Conservation (phyloP, 495 filamentous ascomycete genomes). For the Corynascus novoguineensis region DNA sequence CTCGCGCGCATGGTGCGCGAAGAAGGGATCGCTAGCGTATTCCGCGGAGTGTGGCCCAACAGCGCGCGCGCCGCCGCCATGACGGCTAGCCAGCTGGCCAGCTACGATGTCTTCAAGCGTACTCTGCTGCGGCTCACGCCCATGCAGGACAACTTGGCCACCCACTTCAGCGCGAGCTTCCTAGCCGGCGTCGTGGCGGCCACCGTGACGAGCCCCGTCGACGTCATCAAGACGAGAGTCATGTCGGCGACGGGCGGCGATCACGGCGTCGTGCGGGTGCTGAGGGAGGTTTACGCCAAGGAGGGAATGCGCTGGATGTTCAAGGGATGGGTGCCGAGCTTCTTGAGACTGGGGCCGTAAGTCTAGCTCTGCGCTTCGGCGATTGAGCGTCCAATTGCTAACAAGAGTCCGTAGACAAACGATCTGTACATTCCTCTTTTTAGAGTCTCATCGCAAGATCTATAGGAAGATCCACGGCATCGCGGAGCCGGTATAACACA, state of each 20-base stretch:
- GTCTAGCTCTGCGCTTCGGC: constrained; percentile 16
- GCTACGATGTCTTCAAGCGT: constrained; percentile 87
- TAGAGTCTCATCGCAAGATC: constrained; percentile 82
- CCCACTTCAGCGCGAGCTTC: constrained; percentile 83
- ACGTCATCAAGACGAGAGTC: constrained; percentile 94
- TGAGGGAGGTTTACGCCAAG: constrained; percentile 63
- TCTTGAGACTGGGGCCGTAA: constrained; percentile 74
- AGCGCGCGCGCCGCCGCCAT: constrained; percentile 84
- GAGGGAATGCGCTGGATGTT: constrained; percentile 91
- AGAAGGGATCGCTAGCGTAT: constrained; percentile 68
- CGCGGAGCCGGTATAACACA: constrained; percentile 19
- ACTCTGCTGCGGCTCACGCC: constrained; percentile 60
- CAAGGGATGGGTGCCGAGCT: constrained; percentile 95
- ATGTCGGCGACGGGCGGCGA: constrained; percentile 70
- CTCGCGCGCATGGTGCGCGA: constrained; percentile 74
- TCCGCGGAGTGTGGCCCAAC: constrained; percentile 90
- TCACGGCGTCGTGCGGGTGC: constrained; percentile 48
- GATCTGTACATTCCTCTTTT: constrained; percentile 88
- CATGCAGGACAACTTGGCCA: constrained; percentile 70
- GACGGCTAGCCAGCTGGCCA: constrained; percentile 85
- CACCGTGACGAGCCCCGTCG: constrained; percentile 89
- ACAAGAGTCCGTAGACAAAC: constrained; percentile 60
- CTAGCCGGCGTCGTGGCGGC: constrained; percentile 90
- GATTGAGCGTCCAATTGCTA: neutral
- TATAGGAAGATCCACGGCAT: constrained; percentile 50